phyloP scores from a whole-genome alignment of 2,329 filamentous ascomycete species.

The Curvularia hawaiiensis region DNA sequence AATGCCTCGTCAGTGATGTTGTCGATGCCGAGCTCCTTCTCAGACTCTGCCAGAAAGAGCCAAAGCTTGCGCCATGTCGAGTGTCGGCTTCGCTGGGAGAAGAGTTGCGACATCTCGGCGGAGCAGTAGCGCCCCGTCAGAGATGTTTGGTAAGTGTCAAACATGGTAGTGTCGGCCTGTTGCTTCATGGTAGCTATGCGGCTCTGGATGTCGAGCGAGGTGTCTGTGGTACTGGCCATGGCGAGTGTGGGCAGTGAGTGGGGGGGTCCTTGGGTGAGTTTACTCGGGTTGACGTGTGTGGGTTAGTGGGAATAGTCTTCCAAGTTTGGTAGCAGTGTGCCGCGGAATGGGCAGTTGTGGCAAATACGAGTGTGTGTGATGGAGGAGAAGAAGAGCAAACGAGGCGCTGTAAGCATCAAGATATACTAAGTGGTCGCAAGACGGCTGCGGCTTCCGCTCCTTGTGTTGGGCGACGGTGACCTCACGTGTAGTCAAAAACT shows the following conservation, averaged over 20 bases:
- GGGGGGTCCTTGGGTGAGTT: background rate
- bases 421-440: conserved; percentile 1
- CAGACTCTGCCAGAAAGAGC: conserved; percentile 80
- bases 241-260: background rate
- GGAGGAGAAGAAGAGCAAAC: background rate
- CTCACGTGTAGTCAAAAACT: conserved; percentile 32
- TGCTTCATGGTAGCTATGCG: conserved; percentile 31
- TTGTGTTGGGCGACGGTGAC: conserved; percentile 16
- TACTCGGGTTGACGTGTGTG: conserved; percentile 3
- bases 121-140: conserved; percentile 67
- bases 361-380: background rate
- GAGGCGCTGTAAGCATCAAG: background rate
- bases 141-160: conserved; percentile 37
- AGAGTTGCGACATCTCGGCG: conserved; percentile 65
- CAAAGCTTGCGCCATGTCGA: conserved; percentile 85
- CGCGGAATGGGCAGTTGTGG: background rate
- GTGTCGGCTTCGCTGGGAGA: conserved; percentile 75
- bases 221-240: conserved; percentile 26
- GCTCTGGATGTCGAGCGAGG: conserved; percentile 29
- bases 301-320: conserved; percentile 14
- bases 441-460: conserved; percentile 24
- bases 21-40: conserved; percentile 78
- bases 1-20: conserved; percentile 69
- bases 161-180: conserved; percentile 26
- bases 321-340: conserved; percentile 4